These are phyloP conservation scores for Penicillium argentinense DNA, from an alignment of 495 filamentous ascomycete species.

Conservation along the genomic window DNA sequence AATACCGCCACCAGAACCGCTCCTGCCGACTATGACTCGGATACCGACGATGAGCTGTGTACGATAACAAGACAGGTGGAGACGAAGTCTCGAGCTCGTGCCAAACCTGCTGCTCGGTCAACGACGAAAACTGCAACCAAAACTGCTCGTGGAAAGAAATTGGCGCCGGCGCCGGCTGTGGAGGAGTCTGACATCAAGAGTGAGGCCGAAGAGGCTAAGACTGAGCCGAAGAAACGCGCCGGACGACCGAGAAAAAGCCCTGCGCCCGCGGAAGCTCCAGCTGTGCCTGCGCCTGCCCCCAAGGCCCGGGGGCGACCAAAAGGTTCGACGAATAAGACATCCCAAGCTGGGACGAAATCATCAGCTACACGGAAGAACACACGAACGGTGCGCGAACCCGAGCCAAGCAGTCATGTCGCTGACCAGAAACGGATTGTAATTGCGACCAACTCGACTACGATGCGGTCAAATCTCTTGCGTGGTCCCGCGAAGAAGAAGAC, in stretches of 20 bases:
- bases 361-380: constrained; percentile 26
- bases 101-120: constrained; percentile 16
- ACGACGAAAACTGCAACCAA: constrained; percentile 10
- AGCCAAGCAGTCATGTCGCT: constrained; percentile 17
- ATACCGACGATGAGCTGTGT: constrained; percentile 44
- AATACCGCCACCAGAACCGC: constrained; percentile 21
- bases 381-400: constrained; percentile 15
- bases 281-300: constrained; percentile 6
- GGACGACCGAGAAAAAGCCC: constrained; percentile 35
- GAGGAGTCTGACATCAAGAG: constrained; percentile 11
- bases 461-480: constrained; percentile 39
- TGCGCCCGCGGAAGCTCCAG: constrained; percentile 3
- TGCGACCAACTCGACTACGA: constrained; percentile 30
- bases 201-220: constrained; percentile 22
- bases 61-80: constrained; percentile 26
- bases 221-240: constrained; percentile 37
- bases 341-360: constrained; percentile 11
- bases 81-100: constrained; percentile 15
- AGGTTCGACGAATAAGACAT: neutral
- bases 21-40: constrained; percentile 18
- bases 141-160: constrained; percentile 19
- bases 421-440: constrained; percentile 26
- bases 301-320: constrained; percentile 7
- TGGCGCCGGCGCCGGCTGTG: constrained; percentile 6
- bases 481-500: constrained; percentile 51